Evolutionary conservation across 202 grass and related monocot species (phyloP), one percentile per base, ranked within the genome.

Genomic region (Elaeis oleifera): DNA sequence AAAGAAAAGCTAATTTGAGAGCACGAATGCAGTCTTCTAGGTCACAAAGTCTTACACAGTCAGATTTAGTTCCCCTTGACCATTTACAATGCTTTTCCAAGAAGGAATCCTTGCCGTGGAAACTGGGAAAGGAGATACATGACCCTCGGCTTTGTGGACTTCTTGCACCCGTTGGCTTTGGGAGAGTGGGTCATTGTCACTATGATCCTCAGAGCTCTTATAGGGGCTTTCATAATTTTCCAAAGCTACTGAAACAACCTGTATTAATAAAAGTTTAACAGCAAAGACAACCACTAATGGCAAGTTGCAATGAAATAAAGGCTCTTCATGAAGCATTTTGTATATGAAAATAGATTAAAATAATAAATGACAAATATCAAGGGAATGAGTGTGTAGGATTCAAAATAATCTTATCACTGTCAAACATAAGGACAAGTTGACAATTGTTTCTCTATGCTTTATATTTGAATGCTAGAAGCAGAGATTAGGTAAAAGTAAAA

Each of bases 181-280:
- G 71, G 9, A 85, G 51, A 64, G 65, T 59, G 76, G 73, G 53
- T 67, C 29, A 21, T 63, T 60, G 5, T 66, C 50, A 71, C 52
- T 83, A 64, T 56, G 74, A 60, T 73, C 81, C 21, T 84, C 76
- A 67, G 77, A 64, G 58, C 83, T 83, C 79, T 80, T 77, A 71
- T 97, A 81, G 39, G 72, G 76, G 71, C 71, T 92, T 55, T 89
- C 84, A 60, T 83, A 97, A 67, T 91, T 89, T 75, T 97, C 92
- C 61, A 97, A 65, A 71, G 91, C 82, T 80, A 74, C 82, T 70
- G 81, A 91, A 27, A 97, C 84, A 77, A 97, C 87, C 92, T 97
- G 71, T 28, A 56, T 48, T 6, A 48, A 16, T 3, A 44, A 44
- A 44, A 44, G 36, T 44, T 44, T 44, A 13, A 44, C 36, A 44